phyloP scores from a whole-genome alignment of 106 monocot species.

The Dendrobium nobile region DNA sequence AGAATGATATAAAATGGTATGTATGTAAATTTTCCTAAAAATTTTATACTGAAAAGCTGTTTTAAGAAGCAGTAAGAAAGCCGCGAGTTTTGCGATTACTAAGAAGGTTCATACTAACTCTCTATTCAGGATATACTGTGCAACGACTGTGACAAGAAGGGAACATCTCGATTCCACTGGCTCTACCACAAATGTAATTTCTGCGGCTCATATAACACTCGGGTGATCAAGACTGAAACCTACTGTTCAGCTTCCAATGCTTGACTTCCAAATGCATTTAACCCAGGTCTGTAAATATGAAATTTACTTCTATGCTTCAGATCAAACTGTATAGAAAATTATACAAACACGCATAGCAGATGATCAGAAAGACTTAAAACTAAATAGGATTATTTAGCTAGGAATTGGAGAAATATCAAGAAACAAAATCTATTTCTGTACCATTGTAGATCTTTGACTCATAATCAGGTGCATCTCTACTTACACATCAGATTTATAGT shows the following conservation, averaged over 20 bases:
- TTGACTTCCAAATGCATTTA: constrained; percentile 7
- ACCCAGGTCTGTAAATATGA: constrained; percentile 2
- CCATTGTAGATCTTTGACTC: too few relatives aligned
- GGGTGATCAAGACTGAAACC: constrained; percentile 61
- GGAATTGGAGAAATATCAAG: too few relatives aligned
- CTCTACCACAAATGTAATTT: constrained; percentile 82
- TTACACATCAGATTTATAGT: too few relatives aligned
- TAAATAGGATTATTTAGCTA: too few relatives aligned
- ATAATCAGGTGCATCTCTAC: too few relatives aligned
- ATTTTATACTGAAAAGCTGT: too few relatives aligned
- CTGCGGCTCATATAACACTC: constrained; percentile 92
- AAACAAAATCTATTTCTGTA: too few relatives aligned
- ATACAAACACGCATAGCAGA: not conserved
- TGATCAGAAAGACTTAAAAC: too few relatives aligned
- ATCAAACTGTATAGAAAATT: not conserved
- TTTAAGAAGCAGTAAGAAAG: too few relatives aligned
- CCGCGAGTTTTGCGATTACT: not conserved
- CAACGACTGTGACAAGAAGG: constrained; percentile 86
- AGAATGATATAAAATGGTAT: too few relatives aligned
- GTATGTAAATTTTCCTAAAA: too few relatives aligned
- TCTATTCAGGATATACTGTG: constrained; percentile 74
- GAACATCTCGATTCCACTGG: constrained; percentile 82
- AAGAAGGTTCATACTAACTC: not conserved
- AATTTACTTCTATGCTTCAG: not conserved
- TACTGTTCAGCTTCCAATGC: constrained; percentile 32